These are phyloP conservation scores for Lupinus albus DNA, from an alignment of 306 rosid species.

Conservation along the genomic window DNA sequence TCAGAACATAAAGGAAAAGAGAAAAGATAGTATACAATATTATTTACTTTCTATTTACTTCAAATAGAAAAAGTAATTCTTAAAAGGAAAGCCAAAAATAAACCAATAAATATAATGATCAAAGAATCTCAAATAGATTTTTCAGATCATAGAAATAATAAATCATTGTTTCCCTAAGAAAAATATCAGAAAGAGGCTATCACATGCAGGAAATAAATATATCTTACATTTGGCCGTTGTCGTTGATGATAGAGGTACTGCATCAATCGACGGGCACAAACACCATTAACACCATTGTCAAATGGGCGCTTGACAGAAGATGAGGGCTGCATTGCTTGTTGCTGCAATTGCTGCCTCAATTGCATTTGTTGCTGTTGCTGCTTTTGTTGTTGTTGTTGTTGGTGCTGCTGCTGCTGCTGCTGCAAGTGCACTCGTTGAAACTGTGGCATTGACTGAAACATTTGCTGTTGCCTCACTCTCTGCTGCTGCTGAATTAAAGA, in stretches of 20 bases:
- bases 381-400: conserved; percentile 35
- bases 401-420: conserved; percentile 52
- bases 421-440: conserved; percentile 76
- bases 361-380: conserved; percentile 73
- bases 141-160: background rate
- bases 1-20: conserved; percentile 18
- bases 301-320: conserved; percentile 68
- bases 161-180: background rate
- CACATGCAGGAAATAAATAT: conserved; percentile 27
- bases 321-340: conserved; percentile 71
- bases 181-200: background rate
- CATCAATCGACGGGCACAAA: conserved; percentile 94
- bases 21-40: background rate
- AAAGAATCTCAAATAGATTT: conserved; percentile 13
- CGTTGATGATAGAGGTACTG: conserved; percentile 94
- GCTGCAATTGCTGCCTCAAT: conserved; percentile 82
- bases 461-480: conserved; percentile 63
- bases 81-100: background rate
- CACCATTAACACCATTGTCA: conserved; percentile 83
- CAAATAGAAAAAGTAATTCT: background rate
- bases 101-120: background rate
- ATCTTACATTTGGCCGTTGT: conserved; percentile 79
- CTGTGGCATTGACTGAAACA: conserved; percentile 87
- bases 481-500: conserved; percentile 80
- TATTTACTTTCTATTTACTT: background rate